Percentiles rank a stretch among this genome's conserved stretches.
Evolutionary conservation across 225 moss, liverwort and hornwort species (phyloP).

Genomic region (Climacium dendroides): DNA sequence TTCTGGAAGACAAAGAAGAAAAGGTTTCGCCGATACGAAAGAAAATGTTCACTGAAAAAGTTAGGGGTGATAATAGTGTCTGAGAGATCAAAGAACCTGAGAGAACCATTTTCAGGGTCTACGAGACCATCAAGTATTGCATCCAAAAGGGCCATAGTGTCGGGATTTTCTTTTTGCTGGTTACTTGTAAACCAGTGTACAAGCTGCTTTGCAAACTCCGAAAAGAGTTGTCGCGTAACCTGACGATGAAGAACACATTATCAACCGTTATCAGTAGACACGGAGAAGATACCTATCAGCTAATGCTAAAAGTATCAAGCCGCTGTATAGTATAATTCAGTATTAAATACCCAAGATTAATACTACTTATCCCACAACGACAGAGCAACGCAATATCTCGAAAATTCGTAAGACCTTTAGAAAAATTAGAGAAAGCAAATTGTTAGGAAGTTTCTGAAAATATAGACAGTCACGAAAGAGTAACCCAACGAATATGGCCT

Average conservation of each 20-base stretch:
- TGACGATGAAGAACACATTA: neutral
- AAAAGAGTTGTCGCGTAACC: constrained; percentile 87
- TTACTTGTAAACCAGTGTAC: constrained; percentile 95
- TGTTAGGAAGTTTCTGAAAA: neutral
- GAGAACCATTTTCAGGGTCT: constrained; percentile 76
- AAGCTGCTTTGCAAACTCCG: constrained; percentile 77
- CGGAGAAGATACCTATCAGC: neutral
- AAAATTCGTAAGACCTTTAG: neutral
- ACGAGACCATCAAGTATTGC: constrained; percentile 90
- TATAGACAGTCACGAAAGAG: neutral
- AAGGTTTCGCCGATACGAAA: neutral
- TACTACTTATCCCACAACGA: neutral
- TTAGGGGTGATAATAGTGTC: neutral
- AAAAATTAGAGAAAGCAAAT: neutral
- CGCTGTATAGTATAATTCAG: neutral
- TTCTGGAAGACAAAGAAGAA: neutral
- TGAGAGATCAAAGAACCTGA: constrained; percentile 38
- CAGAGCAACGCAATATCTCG: neutral
- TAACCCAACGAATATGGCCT: neutral
- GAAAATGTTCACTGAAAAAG: neutral
- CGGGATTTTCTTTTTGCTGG: constrained; percentile 82
- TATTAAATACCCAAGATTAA: neutral
- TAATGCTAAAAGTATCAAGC: neutral
- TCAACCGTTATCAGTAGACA: neutral
- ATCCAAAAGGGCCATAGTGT: constrained; percentile 87